phyloP scores from a whole-genome alignment of 768 basidiomycete species.

The Crassisporium funariophilum region DNA sequence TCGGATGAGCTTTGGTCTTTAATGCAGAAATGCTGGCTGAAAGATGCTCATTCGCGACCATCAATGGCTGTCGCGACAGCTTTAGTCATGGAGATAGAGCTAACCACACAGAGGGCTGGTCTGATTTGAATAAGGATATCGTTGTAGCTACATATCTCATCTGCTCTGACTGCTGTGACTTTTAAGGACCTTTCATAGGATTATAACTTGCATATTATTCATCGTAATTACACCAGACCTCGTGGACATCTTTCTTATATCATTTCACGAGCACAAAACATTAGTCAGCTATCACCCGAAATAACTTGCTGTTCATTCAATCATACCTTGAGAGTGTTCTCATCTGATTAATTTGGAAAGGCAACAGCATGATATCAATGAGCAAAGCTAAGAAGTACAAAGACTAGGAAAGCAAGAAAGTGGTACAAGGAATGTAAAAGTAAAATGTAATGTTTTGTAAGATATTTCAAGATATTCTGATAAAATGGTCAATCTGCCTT shows the following conservation, averaged over 20 bases:
- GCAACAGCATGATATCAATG: not conserved
- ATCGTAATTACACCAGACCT: too few relatives aligned
- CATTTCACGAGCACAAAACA: too few relatives aligned
- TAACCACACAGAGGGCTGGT: too few relatives aligned
- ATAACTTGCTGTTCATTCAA: too few relatives aligned
- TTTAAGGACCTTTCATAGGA: too few relatives aligned
- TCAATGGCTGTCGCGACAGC: slow-evolving; percentile 39
- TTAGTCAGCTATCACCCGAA: too few relatives aligned
- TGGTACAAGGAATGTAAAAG: not conserved
- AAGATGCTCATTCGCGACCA: slow-evolving; percentile 39
- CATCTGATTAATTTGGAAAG: not conserved
- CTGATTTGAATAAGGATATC: too few relatives aligned
- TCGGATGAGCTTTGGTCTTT: slow-evolving; percentile 50
- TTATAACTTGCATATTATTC: too few relatives aligned
- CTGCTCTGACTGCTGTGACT: too few relatives aligned
- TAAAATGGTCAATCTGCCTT: slow-evolving; percentile 20
- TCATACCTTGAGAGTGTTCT: not conserved
- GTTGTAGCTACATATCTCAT: too few relatives aligned
- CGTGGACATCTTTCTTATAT: too few relatives aligned
- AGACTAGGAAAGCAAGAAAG: not conserved
- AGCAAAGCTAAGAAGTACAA: not conserved
- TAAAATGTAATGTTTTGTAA: not conserved
- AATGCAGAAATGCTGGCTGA: slow-evolving; percentile 50
- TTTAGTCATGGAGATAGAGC: slow-evolving; percentile 21
- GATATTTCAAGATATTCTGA: too few relatives aligned